phyloP scores from a whole-genome alignment of 176 grass and related monocot genomes.

The Musa acuminata region DNA sequence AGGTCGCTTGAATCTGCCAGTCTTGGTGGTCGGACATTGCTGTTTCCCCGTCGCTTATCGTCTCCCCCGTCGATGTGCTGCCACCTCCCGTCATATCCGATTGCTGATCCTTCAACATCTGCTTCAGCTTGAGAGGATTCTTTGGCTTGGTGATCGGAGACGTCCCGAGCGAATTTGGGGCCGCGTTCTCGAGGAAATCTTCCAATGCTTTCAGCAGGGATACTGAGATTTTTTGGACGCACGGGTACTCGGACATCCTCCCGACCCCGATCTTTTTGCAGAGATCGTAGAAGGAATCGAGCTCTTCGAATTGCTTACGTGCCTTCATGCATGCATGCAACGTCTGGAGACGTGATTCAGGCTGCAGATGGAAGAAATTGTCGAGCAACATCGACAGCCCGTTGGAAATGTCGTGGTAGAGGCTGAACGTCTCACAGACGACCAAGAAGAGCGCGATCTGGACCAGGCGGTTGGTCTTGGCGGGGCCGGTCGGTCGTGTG shows the following conservation, averaged over 20 bases:
- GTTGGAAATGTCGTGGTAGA: slow-evolving; percentile 31
- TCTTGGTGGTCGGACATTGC: neutral
- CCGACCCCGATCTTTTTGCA: slow-evolving; percentile 36
- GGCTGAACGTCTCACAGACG: slow-evolving; percentile 32
- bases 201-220: slow-evolving; percentile 24
- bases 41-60: neutral
- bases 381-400: slow-evolving; percentile 32
- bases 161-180: neutral
- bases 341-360: slow-evolving; percentile 13
- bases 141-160: slow-evolving; percentile 5
- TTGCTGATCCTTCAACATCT: neutral
- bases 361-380: slow-evolving; percentile 33
- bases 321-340: slow-evolving; percentile 12
- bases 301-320: slow-evolving; percentile 32
- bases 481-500: slow-evolving; percentile 31
- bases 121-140: slow-evolving; percentile 8
- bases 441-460: slow-evolving; percentile 29
- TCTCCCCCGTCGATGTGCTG: neutral
- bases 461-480: slow-evolving; percentile 21
- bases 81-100: neutral
- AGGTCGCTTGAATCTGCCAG: neutral
- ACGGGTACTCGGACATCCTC: slow-evolving; percentile 28
- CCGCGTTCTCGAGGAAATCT: slow-evolving; percentile 11
- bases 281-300: slow-evolving; percentile 29
- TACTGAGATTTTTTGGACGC: slow-evolving; percentile 27